Evolutionary conservation across 2,329 filamentous ascomycete species (phyloP).

Genomic region (Aphanocladium album): DNA sequence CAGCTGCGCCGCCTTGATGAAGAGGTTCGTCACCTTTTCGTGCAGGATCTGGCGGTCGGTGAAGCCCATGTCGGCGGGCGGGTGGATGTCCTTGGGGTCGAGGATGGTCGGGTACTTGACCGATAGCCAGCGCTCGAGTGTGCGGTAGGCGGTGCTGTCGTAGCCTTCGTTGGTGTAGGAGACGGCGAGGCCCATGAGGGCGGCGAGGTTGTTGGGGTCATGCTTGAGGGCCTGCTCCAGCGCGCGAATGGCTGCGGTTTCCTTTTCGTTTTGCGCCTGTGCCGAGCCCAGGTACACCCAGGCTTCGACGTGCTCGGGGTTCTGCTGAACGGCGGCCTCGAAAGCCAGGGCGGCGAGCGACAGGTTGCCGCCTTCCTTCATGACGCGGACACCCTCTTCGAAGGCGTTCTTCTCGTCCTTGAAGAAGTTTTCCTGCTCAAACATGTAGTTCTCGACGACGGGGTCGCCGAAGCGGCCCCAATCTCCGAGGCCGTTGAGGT

Average conservation of each 20-base stretch:
- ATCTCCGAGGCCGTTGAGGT: slow-evolving; percentile 61
- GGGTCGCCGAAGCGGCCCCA: slow-evolving; percentile 67
- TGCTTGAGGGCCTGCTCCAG: slow-evolving; percentile 86
- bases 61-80: slow-evolving; percentile 81
- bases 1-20: slow-evolving; percentile 87
- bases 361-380: slow-evolving; percentile 89
- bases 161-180: slow-evolving; percentile 99
- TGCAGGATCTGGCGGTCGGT: slow-evolving; percentile 88
- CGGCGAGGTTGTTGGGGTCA: slow-evolving; percentile 79
- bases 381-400: slow-evolving; percentile 86
- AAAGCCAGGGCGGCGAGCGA: slow-evolving; percentile 92
- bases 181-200: slow-evolving; percentile 91
- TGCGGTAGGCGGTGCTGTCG: slow-evolving; percentile 93
- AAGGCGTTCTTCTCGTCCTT: slow-evolving; percentile 77
- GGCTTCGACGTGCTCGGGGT: slow-evolving; percentile 80
- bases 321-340: slow-evolving; percentile 89
- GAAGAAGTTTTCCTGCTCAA: slow-evolving; percentile 92
- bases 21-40: slow-evolving; percentile 82
- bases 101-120: slow-evolving; percentile 86
- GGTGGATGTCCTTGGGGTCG: slow-evolving; percentile 64
- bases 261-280: slow-evolving; percentile 98
- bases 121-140: slow-evolving; percentile 94
- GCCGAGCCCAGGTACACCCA: slow-evolving; percentile 90
- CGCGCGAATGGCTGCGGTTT: slow-evolving; percentile 89
- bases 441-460: slow-evolving; percentile 82